Evolutionary conservation across 2,329 filamentous ascomycete genomes (phyloP), one percentile per base, ranked within the genome.

Genomic region (Dothideomycetidae sp.): DNA sequence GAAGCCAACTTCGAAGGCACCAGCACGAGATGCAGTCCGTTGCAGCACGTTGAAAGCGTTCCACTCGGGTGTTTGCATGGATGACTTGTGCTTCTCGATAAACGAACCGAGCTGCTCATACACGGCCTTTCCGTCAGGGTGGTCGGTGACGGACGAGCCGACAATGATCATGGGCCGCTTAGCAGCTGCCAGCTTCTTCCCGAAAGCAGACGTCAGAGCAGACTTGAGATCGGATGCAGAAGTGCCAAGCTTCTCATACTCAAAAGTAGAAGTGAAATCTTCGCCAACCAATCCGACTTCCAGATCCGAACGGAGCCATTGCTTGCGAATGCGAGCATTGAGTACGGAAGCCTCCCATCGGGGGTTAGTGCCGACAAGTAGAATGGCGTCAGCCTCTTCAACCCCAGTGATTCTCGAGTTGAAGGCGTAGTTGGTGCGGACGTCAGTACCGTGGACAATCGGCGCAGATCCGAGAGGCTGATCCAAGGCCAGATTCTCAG

Each of bases 21-120:
- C 90, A 26, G 81, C 81, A 50, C 88, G 79, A 44, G 90, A 94
- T 42, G 90, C 90, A 44, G 84, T 81, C 47, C 88, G 78, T 64
- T 98, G 90, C 36, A 98, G 77, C 43, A 98, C 77, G 58, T 94
- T 98, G 71, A 88, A 98, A 43, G 88, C 90, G 58, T 93, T 90
- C 85, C 92, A 96, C 59, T 93, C 85, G 12, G 75, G 66, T 4
- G 82, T 93, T 53, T 73, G 66, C 69, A 98, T 94, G 66, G 78
- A 93, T 50, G 73, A 68, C 46, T 84, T 77, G 61, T 94, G 79
- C 74, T 93, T 94, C 55, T 94, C 86, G 28, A 93, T 81, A 54
- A 96, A 98, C 44, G 70, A 60, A 48, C 88, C 88, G 41, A 98
- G 74, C 30, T 78, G 77, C 69, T 96, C 88, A 58, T 88, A 96